Evolutionary conservation across 257 asterid genomes (phyloP).

Genomic region (Ligustrum vulgare): DNA sequence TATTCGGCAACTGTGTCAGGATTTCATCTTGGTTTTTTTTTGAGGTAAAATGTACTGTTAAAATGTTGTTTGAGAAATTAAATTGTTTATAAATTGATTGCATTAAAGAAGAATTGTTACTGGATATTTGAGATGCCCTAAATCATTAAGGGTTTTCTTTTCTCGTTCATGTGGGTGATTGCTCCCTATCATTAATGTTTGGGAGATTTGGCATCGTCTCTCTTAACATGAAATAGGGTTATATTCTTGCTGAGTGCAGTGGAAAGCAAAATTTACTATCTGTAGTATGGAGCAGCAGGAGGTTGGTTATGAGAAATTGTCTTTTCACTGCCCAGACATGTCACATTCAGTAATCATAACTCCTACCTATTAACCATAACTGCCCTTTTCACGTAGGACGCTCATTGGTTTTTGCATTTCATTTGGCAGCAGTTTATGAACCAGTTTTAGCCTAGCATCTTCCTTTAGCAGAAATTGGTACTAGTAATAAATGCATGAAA

Average conservation of each 20-base stretch:
- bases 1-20: too few relatives aligned
- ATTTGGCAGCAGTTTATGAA: neutral
- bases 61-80: too few relatives aligned
- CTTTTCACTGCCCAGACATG: conserved; percentile 24
- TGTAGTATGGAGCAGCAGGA: conserved; percentile 7
- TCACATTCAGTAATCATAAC: conserved; percentile 23
- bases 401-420: neutral
- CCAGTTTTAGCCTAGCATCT: neutral
- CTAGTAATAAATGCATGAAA: neutral
- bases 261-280: conserved; percentile 32
- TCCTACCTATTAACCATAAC: neutral
- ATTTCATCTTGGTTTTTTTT: too few relatives aligned
- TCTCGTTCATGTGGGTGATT: neutral
- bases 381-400: neutral
- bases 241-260: conserved; percentile 16
- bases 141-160: neutral
- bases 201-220: neutral
- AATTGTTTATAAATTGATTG: too few relatives aligned
- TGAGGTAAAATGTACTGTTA: too few relatives aligned
- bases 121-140: too few relatives aligned
- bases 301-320: conserved; percentile 18
- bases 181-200: conserved; percentile 13
- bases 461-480: neutral
- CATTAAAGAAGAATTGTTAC: too few relatives aligned
- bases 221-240: neutral